Evolutionary conservation across 108 stramenopile species (phyloP).

Genomic region (Bacterosira constricta): DNA sequence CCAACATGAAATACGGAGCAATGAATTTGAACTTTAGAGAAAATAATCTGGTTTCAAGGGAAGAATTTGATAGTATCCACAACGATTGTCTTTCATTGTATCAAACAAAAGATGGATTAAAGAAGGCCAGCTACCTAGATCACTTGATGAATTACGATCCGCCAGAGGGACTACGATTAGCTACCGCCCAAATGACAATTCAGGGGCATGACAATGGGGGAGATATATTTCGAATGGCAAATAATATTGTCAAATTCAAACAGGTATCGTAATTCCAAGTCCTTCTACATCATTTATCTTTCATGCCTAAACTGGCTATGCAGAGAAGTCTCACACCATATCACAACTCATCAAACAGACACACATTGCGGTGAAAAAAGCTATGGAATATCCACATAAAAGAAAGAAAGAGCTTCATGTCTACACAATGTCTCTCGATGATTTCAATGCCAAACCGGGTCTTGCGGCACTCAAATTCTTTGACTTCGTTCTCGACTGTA

Average conservation of each 20-base stretch:
- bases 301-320: too few relatives aligned
- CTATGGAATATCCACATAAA: background rate
- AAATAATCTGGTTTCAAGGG: background rate
- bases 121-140: slow-evolving; percentile 8
- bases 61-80: slow-evolving; percentile 16
- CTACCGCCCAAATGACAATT: slow-evolving; percentile 23
- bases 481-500: slow-evolving; percentile 2
- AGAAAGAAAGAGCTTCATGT: slow-evolving; percentile 12
- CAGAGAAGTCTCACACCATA: too few relatives aligned
- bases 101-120: slow-evolving; percentile 3
- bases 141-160: slow-evolving; percentile 21
- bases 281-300: too few relatives aligned
- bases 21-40: background rate
- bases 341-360: slow-evolving; percentile 32
- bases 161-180: slow-evolving; percentile 19
- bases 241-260: slow-evolving; percentile 32
- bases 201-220: slow-evolving; percentile 31
- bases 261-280: too few relatives aligned
- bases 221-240: slow-evolving; percentile 27
- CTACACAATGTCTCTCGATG: slow-evolving; percentile 26
- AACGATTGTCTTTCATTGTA: slow-evolving; percentile 15
- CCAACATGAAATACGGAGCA: background rate
- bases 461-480: slow-evolving; percentile 11
- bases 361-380: slow-evolving; percentile 1
- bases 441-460: slow-evolving; percentile 17